A percentile compares a stretch with the other conserved stretches of the same genome.
These are phyloP conservation scores for Ophiocordyceps camponoti-floridani DNA, from an alignment of 2,329 filamentous ascomycete species.

Conservation along the genomic window DNA sequence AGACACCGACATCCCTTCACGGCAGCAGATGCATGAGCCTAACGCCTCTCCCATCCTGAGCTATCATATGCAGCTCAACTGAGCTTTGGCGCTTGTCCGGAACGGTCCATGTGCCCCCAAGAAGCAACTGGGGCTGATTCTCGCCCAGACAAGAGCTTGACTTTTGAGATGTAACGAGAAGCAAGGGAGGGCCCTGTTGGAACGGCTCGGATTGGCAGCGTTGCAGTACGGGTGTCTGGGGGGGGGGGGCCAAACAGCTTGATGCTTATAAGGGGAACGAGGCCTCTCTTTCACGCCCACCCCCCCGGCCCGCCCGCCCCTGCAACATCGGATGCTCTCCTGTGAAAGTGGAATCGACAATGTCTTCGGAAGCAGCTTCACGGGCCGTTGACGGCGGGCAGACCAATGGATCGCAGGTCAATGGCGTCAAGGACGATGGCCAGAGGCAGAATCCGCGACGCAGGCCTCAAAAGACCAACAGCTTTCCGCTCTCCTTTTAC, in stretches of 20 bases:
- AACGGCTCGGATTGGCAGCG: not conserved
- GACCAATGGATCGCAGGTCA: slow-evolving; percentile 5
- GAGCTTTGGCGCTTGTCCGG: not conserved
- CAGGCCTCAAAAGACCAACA: slow-evolving; percentile 2
- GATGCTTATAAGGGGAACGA: not conserved
- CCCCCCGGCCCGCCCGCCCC: not conserved
- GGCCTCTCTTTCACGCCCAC: not conserved
- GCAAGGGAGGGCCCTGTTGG: not conserved
- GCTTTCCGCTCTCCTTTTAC: slow-evolving; percentile 12
- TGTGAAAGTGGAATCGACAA: not conserved
- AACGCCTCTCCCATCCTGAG: not conserved
- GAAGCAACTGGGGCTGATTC: not conserved
- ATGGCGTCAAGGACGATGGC: not conserved
- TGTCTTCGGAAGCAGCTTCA: not conserved
- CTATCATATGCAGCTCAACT: not conserved
- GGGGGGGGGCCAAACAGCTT: no score
- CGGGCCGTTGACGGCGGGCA: slow-evolving; percentile 6
- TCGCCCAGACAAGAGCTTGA: not conserved
- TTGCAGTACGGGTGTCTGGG: not conserved
- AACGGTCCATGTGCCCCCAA: not conserved
- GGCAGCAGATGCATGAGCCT: no score
- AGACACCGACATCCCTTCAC: not conserved
- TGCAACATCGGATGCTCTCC: no score
- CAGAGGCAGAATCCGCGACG: not conserved
- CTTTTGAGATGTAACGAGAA: not conserved